Conservation (phyloP, 2,329 filamentous ascomycete species). For the Ilyonectria mors-panacis region DNA sequence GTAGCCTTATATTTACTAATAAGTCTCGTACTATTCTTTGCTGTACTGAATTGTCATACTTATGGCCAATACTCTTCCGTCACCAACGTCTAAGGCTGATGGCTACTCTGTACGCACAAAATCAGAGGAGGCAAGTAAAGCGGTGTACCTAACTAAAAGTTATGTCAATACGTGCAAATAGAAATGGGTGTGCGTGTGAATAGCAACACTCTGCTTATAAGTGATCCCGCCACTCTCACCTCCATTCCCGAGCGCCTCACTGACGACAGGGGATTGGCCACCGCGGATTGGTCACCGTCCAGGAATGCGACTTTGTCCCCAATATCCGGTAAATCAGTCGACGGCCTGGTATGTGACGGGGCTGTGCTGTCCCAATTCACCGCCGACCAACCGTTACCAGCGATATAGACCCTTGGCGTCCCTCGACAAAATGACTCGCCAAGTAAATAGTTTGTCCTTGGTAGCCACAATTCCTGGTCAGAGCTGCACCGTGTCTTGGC, state of each 20-base stretch:
- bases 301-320: background rate
- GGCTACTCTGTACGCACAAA: too few species aligned
- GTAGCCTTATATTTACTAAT: too few species aligned
- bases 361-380: background rate
- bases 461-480: slow-evolving; percentile 4
- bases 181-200: too few species aligned
- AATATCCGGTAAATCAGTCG: background rate
- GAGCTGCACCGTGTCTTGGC: background rate
- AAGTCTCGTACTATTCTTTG: too few species aligned
- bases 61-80: too few species aligned
- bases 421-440: background rate
- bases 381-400: background rate
- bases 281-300: background rate
- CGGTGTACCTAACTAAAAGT: too few species aligned
- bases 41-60: too few species aligned
- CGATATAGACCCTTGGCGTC: background rate
- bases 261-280: background rate
- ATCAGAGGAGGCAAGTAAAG: too few species aligned
- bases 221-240: background rate
- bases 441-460: background rate
- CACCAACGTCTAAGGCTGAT: too few species aligned
- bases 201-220: too few species aligned
- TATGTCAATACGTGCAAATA: too few species aligned
- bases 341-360: background rate
- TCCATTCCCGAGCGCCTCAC: background rate